Percentiles rank a stretch among this genome's conserved stretches.
Conservation (phyloP, 257 asterid genomes). For the Solanum acaule region DNA sequence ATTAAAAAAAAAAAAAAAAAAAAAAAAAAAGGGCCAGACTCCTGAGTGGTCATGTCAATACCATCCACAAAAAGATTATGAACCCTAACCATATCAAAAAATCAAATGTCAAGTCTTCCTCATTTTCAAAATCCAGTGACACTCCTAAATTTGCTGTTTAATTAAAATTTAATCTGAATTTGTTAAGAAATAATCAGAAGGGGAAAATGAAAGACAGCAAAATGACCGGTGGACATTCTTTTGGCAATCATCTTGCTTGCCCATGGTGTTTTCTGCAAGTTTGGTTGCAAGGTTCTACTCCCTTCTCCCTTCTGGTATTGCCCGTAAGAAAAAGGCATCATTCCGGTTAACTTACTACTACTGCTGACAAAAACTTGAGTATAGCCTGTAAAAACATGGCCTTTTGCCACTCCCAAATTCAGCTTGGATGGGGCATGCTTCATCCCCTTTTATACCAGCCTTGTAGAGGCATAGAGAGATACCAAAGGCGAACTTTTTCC, state of each 20-base stretch:
- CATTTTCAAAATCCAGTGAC: not conserved
- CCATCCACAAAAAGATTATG: not conserved
- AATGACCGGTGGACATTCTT: conserved; percentile 8
- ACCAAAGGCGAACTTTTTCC: not conserved
- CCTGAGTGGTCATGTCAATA: not conserved
- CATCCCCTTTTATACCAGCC: not conserved
- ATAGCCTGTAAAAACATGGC: not conserved
- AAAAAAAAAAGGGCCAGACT: not conserved
- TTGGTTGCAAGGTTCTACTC: conserved; percentile 16
- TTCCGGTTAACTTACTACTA: not conserved
- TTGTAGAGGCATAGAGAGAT: not conserved
- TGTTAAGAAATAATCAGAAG: not conserved
- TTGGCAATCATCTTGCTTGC: conserved; percentile 20
- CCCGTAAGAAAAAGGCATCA: not conserved
- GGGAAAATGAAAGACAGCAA: conserved; percentile 5
- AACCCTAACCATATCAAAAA: not conserved
- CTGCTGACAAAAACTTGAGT: not conserved
- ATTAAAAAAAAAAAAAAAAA: too few species aligned
- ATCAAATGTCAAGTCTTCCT: conserved; percentile 5
- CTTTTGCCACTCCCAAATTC: not conserved
- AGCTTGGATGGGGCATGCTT: not conserved
- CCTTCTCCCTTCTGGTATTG: not conserved
- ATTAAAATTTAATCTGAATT: not conserved
- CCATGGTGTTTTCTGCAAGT: conserved; percentile 21
- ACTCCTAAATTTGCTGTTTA: not conserved